Percentiles rank a stretch among this genome's conserved stretches.
phyloP scores from a whole-genome alignment of 2,329 filamentous ascomycete species.

The Juglanconis sp. region DNA sequence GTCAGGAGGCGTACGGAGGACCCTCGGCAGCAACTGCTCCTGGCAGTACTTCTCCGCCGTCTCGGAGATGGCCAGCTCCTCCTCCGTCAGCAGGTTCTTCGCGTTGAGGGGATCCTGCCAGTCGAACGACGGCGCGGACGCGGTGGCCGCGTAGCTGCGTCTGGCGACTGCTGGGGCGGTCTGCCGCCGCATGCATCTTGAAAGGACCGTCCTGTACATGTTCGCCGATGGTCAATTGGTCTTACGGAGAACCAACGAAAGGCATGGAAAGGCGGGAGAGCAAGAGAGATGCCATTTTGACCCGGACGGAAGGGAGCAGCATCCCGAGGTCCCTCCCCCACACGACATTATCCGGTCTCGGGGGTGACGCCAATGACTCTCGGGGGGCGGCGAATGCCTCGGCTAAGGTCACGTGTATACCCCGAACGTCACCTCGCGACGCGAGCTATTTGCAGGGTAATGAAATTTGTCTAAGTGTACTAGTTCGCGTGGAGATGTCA shows the following conservation, averaged over 20 bases:
- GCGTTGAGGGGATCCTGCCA: constrained; percentile 87
- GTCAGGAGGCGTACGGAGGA: constrained; percentile 63
- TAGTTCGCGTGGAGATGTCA: not conserved
- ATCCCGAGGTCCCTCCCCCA: not conserved
- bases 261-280: not conserved
- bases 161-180: constrained; percentile 10
- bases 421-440: not conserved
- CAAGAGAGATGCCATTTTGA: not conserved
- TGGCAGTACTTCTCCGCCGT: constrained; percentile 94
- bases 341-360: not conserved
- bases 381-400: not conserved
- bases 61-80: constrained; percentile 85
- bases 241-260: not conserved
- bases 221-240: constrained; percentile 3
- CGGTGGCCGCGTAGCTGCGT: constrained; percentile 23
- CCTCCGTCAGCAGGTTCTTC: constrained; percentile 77
- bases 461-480: not conserved
- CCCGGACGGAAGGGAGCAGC: not conserved
- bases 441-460: not conserved
- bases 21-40: constrained; percentile 78
- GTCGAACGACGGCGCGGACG: constrained; percentile 56
- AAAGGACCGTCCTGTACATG: constrained; percentile 15
- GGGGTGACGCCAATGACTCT: not conserved
- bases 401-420: not conserved
- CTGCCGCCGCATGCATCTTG: constrained; percentile 14